phyloP scores from a whole-genome alignment of 805 yeast genomes.

The Candida loeiensis region DNA sequence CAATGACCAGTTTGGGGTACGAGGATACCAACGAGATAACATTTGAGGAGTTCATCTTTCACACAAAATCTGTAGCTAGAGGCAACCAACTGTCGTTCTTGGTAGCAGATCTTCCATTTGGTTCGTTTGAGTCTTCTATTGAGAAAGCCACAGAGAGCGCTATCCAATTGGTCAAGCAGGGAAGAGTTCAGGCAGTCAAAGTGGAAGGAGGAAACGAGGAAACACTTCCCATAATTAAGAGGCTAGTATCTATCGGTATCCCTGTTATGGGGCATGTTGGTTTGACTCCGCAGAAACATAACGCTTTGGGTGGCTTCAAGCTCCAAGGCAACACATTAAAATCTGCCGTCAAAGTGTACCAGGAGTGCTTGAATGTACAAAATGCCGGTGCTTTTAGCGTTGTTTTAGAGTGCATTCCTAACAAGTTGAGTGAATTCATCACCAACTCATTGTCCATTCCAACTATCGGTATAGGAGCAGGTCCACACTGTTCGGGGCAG shows the following conservation, averaged over 20 bases:
- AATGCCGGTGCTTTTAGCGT: slow-evolving; percentile 73
- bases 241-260: slow-evolving; percentile 65
- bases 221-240: slow-evolving; percentile 47
- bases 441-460: slow-evolving; percentile 64
- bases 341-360: slow-evolving; percentile 53
- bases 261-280: slow-evolving; percentile 94
- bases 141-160: slow-evolving; percentile 63
- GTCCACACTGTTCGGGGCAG: slow-evolving; percentile 79
- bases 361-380: slow-evolving; percentile 69
- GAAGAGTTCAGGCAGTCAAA: slow-evolving; percentile 71
- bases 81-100: slow-evolving; percentile 65
- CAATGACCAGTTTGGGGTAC: slow-evolving; percentile 88
- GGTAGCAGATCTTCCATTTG: slow-evolving; percentile 87
- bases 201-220: slow-evolving; percentile 75
- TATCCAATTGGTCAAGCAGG: slow-evolving; percentile 48
- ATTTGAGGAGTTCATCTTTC: slow-evolving; percentile 76
- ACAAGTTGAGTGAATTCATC: slow-evolving; percentile 59
- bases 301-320: slow-evolving; percentile 79
- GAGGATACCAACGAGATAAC: slow-evolving; percentile 69
- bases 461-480: slow-evolving; percentile 96
- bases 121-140: slow-evolving; percentile 66
- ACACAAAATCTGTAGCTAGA: slow-evolving; percentile 70
- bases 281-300: slow-evolving; percentile 82
- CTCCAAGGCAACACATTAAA: slow-evolving; percentile 68
- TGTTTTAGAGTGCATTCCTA: slow-evolving; percentile 85